These are phyloP conservation scores for Apiotrichum siamense DNA, from an alignment of 1,284 basidiomycete species.

Conservation along the genomic window DNA sequence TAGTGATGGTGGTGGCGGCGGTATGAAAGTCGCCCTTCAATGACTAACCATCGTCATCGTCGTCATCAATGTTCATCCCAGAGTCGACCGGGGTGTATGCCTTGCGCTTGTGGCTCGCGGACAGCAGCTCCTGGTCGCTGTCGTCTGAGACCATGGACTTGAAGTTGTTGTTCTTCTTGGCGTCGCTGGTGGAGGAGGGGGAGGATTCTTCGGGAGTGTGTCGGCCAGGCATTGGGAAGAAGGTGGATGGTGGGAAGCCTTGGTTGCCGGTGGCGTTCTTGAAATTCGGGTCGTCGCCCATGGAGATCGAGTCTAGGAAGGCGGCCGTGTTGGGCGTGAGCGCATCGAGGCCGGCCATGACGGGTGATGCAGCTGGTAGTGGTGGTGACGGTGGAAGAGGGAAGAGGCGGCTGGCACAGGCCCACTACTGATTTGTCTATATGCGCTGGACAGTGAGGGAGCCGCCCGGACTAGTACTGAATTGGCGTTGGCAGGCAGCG, in stretches of 20 bases:
- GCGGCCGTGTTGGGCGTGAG: conserved; percentile 43
- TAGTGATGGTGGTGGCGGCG: too few relatives aligned
- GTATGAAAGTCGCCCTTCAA: neutral
- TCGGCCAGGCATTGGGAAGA: conserved; percentile 37
- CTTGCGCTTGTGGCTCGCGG: conserved; percentile 32
- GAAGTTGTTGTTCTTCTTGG: neutral
- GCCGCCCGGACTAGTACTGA: too few relatives aligned
- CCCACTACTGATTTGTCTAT: too few relatives aligned
- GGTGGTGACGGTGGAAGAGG: neutral
- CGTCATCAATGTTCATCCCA: conserved; percentile 7
- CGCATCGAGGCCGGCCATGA: conserved; percentile 32
- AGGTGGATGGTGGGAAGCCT: conserved; percentile 32
- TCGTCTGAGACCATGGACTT: conserved; percentile 12
- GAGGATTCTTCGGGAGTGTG: conserved; percentile 40
- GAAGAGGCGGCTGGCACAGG: too few relatives aligned
- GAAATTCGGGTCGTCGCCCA: conserved; percentile 5
- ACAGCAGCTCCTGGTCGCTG: conserved; percentile 8
- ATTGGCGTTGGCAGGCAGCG: too few relatives aligned
- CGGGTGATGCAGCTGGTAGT: neutral
- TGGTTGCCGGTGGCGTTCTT: conserved; percentile 10
- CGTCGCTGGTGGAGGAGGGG: conserved; percentile 19
- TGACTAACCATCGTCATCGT: conserved; percentile 33
- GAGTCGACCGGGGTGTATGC: conserved; percentile 1
- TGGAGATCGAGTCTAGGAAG: conserved; percentile 37
- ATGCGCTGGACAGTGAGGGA: too few relatives aligned